Evolutionary conservation across 2,329 filamentous ascomycete species (phyloP).

Genomic region (Colletotrichum orchidophilum): DNA sequence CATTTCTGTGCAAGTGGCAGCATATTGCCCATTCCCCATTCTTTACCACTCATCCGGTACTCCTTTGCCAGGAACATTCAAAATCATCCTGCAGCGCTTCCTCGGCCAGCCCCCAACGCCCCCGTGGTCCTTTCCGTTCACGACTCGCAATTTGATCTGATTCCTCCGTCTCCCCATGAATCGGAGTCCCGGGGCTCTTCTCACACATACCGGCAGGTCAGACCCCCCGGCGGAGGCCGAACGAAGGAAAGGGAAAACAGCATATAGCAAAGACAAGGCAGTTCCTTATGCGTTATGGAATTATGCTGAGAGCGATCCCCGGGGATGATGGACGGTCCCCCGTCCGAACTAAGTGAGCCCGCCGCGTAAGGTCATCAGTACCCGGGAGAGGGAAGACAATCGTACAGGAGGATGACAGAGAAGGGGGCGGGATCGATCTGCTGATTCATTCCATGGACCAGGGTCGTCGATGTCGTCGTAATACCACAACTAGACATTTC

Average conservation of each 20-base stretch:
- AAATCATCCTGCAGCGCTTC: not conserved
- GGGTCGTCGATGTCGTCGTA: slow-evolving; percentile 7
- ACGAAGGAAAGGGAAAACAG: not conserved
- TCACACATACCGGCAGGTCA: slow-evolving; percentile 8
- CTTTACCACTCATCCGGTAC: not conserved
- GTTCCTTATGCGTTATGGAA: slow-evolving; percentile 13
- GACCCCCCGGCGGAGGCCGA: not conserved
- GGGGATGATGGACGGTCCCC: not conserved
- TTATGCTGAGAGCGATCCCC: slow-evolving; percentile 3
- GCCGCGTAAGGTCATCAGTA: not conserved
- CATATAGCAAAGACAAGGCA: not conserved
- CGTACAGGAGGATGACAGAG: not conserved
- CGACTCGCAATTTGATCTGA: slow-evolving; percentile 14
- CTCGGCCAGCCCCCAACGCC: no score
- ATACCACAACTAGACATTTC: slow-evolving; percentile 9
- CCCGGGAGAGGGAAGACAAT: not conserved
- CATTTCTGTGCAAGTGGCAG: not conserved
- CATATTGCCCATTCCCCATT: not conserved
- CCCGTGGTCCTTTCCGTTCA: not conserved
- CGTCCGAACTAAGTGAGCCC: not conserved
- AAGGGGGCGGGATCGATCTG: slow-evolving; percentile 1
- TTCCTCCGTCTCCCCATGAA: not conserved
- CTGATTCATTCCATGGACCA: slow-evolving; percentile 23
- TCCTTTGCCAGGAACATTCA: not conserved
- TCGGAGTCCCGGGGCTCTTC: not conserved